Conservation (phyloP, 1,139 yeast genomes). For the Spathaspora sp. region DNA sequence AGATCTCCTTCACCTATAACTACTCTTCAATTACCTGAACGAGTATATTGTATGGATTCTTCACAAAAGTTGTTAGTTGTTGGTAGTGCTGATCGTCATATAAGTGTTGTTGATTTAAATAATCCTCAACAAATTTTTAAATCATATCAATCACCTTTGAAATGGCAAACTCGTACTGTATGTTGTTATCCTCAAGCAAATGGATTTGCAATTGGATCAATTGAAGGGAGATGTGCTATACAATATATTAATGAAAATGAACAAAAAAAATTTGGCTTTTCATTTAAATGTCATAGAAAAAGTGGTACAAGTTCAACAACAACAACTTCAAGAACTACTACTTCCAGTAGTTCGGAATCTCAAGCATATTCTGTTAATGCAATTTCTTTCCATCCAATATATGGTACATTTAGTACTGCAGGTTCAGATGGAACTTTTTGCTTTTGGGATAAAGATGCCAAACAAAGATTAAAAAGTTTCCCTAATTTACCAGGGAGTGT, state of each 20-base stretch:
- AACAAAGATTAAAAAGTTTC: conserved; percentile 82
- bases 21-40: conserved; percentile 80
- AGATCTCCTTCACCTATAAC: conserved; percentile 84
- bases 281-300: conserved; percentile 92
- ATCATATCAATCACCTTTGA: conserved; percentile 74
- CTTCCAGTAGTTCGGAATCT: conserved; percentile 37
- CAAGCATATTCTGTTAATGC: conserved; percentile 76
- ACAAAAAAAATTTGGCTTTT: conserved; percentile 71
- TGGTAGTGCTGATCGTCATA: conserved; percentile 89
- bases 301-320: conserved; percentile 25
- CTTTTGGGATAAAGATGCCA: conserved; percentile 95
- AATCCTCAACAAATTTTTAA: conserved; percentile 86
- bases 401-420: conserved; percentile 91
- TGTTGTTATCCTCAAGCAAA: conserved; percentile 87
- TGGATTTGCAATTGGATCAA: conserved; percentile 89
- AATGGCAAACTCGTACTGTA: conserved; percentile 84
- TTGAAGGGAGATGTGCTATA: conserved; percentile 97
- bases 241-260: conserved; percentile 86
- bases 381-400: conserved; percentile 82
- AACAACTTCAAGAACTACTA: conserved; percentile 34
- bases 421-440: conserved; percentile 94
- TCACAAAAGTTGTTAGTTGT: conserved; percentile 81
- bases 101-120: conserved; percentile 72
- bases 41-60: conserved; percentile 89
- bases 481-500: conserved; percentile 73